Evolutionary conservation across 2,329 filamentous ascomycete species (phyloP).

Genomic region (Claviceps africana): DNA sequence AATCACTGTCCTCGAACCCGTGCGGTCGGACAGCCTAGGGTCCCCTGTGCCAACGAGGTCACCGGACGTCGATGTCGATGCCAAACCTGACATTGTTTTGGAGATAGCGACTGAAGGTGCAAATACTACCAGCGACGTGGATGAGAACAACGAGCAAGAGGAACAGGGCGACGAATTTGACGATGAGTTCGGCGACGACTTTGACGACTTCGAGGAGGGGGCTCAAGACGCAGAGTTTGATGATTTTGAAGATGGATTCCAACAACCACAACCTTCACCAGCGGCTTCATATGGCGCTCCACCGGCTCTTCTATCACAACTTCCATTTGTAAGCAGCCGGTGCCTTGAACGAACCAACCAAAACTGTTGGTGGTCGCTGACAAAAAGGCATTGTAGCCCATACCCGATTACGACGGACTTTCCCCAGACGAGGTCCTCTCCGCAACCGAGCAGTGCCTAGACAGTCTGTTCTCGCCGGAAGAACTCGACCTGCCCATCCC

Average conservation of each 20-base stretch:
- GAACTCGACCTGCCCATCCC: slow-evolving; percentile 36
- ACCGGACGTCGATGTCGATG: slow-evolving; percentile 32
- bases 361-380: slow-evolving; percentile 6
- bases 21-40: background rate
- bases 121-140: background rate
- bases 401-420: slow-evolving; percentile 53
- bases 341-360: background rate
- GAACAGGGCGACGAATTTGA: slow-evolving; percentile 2
- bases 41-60: background rate
- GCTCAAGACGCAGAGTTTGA: slow-evolving; percentile 44
- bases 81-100: slow-evolving; percentile 37
- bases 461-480: slow-evolving; percentile 49
- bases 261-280: slow-evolving; percentile 29
- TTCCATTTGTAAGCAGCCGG: slow-evolving; percentile 29
- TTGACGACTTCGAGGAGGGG: slow-evolving; percentile 50
- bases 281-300: slow-evolving; percentile 18
- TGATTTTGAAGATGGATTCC: slow-evolving; percentile 61
- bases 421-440: slow-evolving; percentile 45
- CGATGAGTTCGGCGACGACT: slow-evolving; percentile 44
- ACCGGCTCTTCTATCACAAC: slow-evolving; percentile 22
- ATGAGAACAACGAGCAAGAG: background rate
- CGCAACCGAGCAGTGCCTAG: slow-evolving; percentile 51
- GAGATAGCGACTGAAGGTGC: background rate
- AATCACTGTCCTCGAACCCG: slow-evolving; percentile 34
- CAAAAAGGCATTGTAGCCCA: slow-evolving; percentile 32